A percentile compares a stretch with the other conserved stretches of the same genome.
Evolutionary conservation across 768 basidiomycete species (phyloP).

Genomic region (Phaeolepiota aurea): DNA sequence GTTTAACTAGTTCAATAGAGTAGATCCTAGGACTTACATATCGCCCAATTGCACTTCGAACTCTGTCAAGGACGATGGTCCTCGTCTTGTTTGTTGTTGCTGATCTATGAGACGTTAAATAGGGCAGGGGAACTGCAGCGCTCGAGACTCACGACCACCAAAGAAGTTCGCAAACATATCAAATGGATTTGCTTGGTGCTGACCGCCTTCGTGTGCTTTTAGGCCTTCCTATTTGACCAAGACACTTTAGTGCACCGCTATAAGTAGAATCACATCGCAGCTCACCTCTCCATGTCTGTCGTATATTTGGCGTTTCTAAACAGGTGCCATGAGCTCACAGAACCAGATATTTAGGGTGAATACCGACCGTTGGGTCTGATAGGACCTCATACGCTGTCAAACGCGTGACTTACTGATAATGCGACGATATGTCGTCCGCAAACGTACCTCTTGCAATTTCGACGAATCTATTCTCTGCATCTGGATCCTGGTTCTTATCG

Average conservation of each 20-base stretch:
- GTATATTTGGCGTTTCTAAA: slow-evolving; percentile 86
- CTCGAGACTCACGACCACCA: slow-evolving; percentile 59
- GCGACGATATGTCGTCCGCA: background rate
- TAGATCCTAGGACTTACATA: slow-evolving; percentile 38
- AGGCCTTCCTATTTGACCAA: slow-evolving; percentile 63
- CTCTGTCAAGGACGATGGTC: slow-evolving; percentile 69
- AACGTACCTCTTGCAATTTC: slow-evolving; percentile 80
- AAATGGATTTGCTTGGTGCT: slow-evolving; percentile 78
- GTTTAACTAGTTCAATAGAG: background rate
- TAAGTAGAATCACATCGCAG: slow-evolving; percentile 1
- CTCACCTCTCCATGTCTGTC: slow-evolving; percentile 85
- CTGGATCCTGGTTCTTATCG: slow-evolving; percentile 88
- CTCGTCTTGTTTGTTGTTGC: slow-evolving; percentile 61
- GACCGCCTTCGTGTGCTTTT: slow-evolving; percentile 86
- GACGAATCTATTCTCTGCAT: slow-evolving; percentile 80
- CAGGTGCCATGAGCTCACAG: slow-evolving; percentile 4
- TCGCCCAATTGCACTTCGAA: slow-evolving; percentile 85
- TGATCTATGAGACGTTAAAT: slow-evolving; percentile 21
- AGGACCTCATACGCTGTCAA: slow-evolving; percentile 85
- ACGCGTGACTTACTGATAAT: slow-evolving; percentile 3
- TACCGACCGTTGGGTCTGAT: slow-evolving; percentile 68
- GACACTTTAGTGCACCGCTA: slow-evolving; percentile 4
- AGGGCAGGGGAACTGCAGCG: too few species aligned
- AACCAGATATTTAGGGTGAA: background rate
- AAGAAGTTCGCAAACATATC: slow-evolving; percentile 95